Percentiles rank a stretch among this genome's conserved stretches.
Evolutionary conservation across 2,329 filamentous ascomycete genomes (phyloP).

Genomic region (Pestalotiopsis sp.): DNA sequence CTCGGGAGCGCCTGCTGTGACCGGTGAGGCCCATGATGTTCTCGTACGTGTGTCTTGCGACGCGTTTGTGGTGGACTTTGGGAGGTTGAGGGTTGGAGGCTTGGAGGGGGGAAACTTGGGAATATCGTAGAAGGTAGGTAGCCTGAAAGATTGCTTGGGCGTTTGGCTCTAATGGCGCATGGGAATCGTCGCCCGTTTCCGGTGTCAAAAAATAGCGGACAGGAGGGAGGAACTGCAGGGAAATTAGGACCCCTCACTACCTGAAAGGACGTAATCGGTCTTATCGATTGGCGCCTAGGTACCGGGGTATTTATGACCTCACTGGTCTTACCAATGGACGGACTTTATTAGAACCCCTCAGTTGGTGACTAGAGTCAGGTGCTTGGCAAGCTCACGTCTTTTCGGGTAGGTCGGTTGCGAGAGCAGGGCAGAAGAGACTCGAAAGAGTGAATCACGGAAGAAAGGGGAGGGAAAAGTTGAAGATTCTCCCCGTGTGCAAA

Average conservation of each 20-base stretch:
- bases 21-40: slow-evolving; percentile 13
- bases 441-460: neutral
- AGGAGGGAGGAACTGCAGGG: neutral
- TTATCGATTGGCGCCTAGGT: slow-evolving; percentile 8
- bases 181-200: slow-evolving; percentile 6
- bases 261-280: slow-evolving; percentile 1
- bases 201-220: neutral
- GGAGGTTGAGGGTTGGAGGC: neutral
- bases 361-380: neutral
- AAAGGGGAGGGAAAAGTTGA: neutral
- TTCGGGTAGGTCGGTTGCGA: too few species aligned
- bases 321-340: neutral
- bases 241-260: slow-evolving; percentile 11
- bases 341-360: slow-evolving; percentile 1
- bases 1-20: slow-evolving; percentile 1
- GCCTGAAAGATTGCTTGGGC: neutral
- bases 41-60: neutral
- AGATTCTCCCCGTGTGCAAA: neutral
- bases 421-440: neutral
- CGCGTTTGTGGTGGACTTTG: neutral
- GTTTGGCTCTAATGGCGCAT: slow-evolving; percentile 1
- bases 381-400: neutral
- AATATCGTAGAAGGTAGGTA: neutral
- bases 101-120: neutral
- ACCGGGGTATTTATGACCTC: slow-evolving; percentile 6